A percentile compares a stretch with the other conserved stretches of the same genome.
Evolutionary conservation across 495 filamentous ascomycete species (phyloP).

Genomic region (Cercophora samala): DNA sequence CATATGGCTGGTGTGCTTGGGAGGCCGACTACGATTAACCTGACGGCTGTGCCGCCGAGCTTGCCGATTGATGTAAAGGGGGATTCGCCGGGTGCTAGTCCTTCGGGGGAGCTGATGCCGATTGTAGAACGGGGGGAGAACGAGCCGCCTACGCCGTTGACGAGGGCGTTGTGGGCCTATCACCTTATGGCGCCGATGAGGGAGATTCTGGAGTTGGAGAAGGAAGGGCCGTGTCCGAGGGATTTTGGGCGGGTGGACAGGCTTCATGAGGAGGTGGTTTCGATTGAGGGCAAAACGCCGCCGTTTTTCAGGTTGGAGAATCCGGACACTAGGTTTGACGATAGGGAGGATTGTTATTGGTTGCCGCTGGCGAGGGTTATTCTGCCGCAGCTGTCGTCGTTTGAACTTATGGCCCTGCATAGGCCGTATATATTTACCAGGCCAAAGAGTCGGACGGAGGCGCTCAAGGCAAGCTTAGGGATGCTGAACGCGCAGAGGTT

Average conservation of each 20-base stretch:
- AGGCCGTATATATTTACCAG: constrained; percentile 61
- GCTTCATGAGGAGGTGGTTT: constrained; percentile 50
- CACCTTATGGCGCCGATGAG: constrained; percentile 34
- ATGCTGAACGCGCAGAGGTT: constrained; percentile 54
- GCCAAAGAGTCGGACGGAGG: constrained; percentile 47
- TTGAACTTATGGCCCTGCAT: constrained; percentile 59
- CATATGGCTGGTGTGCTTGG: constrained; percentile 59
- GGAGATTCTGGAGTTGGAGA: constrained; percentile 46
- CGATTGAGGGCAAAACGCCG: constrained; percentile 47
- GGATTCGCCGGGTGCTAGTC: constrained; percentile 2
- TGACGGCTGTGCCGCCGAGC: constrained; percentile 39
- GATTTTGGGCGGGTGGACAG: constrained; percentile 52
- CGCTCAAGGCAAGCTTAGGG: constrained; percentile 52
- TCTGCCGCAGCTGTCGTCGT: constrained; percentile 46
- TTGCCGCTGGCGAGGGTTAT: constrained; percentile 45
- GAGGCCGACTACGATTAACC: constrained; percentile 53
- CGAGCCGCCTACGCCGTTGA: constrained; percentile 45
- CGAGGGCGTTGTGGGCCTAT: constrained; percentile 38
- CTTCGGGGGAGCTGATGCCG: constrained; percentile 33
- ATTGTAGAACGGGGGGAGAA: constrained; percentile 34
- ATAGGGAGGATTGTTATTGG: constrained; percentile 50
- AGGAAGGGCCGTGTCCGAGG: constrained; percentile 50
- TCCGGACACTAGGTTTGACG: constrained; percentile 55
- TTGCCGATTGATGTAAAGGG: constrained; percentile 36
- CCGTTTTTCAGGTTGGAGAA: constrained; percentile 51